phyloP scores from a whole-genome alignment of 305 asterid species.

The Solanum hybrid region DNA sequence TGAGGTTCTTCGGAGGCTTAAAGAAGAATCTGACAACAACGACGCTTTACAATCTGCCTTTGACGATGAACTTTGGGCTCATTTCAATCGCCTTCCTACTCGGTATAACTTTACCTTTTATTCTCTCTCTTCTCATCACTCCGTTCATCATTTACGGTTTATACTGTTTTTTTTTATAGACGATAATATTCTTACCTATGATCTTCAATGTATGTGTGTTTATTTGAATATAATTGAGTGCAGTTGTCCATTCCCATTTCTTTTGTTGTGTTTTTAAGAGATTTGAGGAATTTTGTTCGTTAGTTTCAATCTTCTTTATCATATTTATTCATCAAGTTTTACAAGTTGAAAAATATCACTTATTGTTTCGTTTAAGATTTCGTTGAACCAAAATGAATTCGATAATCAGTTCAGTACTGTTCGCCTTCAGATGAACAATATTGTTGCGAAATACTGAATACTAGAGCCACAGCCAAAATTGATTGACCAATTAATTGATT shows the following conservation, averaged over 20 bases:
- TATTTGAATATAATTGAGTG: not conserved
- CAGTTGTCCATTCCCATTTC: not conserved
- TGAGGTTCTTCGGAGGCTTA: slow-evolving; percentile 86
- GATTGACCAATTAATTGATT: slow-evolving; percentile 4
- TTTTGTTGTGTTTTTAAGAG: not conserved
- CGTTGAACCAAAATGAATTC: not conserved
- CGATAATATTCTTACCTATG: not conserved
- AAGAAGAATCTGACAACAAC: slow-evolving; percentile 42
- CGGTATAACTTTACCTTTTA: slow-evolving; percentile 29
- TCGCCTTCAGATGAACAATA: not conserved
- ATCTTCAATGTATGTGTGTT: not conserved
- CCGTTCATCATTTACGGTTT: not conserved
- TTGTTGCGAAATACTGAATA: not conserved
- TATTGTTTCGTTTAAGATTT: not conserved
- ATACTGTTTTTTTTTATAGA: not conserved
- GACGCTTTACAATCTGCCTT: slow-evolving; percentile 67
- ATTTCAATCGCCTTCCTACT: slow-evolving; percentile 85
- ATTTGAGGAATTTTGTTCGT: not conserved
- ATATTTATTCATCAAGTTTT: not conserved
- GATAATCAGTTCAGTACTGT: not conserved
- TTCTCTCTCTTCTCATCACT: not conserved
- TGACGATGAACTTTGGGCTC: slow-evolving; percentile 78
- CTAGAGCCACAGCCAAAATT: not conserved
- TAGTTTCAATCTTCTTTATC: not conserved
- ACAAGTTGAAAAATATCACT: not conserved